Evolutionary conservation across 768 basidiomycete genomes (phyloP), one percentile per base, ranked within the genome.

Genomic region (Xerocomellus chrysenteron): DNA sequence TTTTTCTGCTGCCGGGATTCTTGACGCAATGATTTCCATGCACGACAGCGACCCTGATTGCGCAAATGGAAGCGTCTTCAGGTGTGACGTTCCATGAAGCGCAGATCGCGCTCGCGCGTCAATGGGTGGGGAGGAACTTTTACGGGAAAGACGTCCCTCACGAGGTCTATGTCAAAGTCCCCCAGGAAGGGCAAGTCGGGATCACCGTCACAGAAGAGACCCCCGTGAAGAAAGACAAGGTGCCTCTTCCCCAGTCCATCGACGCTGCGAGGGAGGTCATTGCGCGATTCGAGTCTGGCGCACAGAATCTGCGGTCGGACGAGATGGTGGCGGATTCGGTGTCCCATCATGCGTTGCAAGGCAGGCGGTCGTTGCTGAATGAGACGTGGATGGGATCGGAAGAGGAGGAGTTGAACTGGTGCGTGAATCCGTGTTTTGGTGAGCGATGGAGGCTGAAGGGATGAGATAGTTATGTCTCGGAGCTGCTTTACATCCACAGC

Each of bases 371-470:
- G 9, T 72, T 98, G 47, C 42, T 73, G n/a, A 80, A 92, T 24
- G 95, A 97, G 78, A 67, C 79, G 53, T 99, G 96, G 96, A 61
- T 87, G 43, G 96, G 94, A 6, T 84, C 79, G 2, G 83, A 86
- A 65, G 83, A 88, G 57, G 93, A 95, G 66, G 96, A 98, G 74
- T 74, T 86, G 59, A 77, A 86, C 61, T 84, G 87, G 80, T 93
- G 71, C 61, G 88, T 87, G 19, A 63, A 48, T 36, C 41, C 39
- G 16, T 41, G 56, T 57, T 46, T 28, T n/a, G 21, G n/a, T 47
- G 40, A 35, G 13, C 36, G 4, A 32, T 32, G 42, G n/a, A 26
- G 16, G 28, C 56, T 65, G 24, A 65, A 55, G 54, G 54, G 12
- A 2, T 0, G 64, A 36, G n/a, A 28, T 58, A 88, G 88, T 51